phyloP scores from a whole-genome alignment of 164 flowering plant genomes.

The Annona squamosa region DNA sequence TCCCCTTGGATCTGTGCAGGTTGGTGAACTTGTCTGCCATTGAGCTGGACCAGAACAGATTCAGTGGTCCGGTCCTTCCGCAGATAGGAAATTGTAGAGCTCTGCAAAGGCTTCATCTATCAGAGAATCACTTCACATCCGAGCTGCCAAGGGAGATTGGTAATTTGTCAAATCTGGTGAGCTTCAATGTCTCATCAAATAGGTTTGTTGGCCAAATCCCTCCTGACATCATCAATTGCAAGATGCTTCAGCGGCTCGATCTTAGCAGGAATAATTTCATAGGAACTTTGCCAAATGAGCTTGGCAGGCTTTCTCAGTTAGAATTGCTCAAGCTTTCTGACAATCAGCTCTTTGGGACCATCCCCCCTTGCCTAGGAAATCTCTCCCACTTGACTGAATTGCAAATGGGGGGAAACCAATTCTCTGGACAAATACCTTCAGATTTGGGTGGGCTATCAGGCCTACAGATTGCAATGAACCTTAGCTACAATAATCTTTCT shows the following conservation, averaged over 20 bases:
- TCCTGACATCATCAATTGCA: slow-evolving; percentile 55
- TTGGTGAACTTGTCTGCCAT: slow-evolving; percentile 65
- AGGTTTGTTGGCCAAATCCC: slow-evolving; percentile 62
- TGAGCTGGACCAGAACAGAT: slow-evolving; percentile 64
- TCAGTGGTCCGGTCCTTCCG: slow-evolving; percentile 67
- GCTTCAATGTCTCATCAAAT: slow-evolving; percentile 86
- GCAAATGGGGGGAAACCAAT: slow-evolving; percentile 76
- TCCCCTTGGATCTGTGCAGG: slow-evolving; percentile 70
- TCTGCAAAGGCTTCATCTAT: slow-evolving; percentile 74
- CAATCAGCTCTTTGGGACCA: slow-evolving; percentile 62
- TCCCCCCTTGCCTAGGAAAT: slow-evolving; percentile 67
- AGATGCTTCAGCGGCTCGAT: slow-evolving; percentile 85
- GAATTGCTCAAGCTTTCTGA: slow-evolving; percentile 79
- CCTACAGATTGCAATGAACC: slow-evolving; percentile 88
- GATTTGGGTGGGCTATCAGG: slow-evolving; percentile 69
- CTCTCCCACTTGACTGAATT: slow-evolving; percentile 73
- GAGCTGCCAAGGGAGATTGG: slow-evolving; percentile 80
- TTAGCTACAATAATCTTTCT: slow-evolving; percentile 68
- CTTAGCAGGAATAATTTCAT: slow-evolving; percentile 61
- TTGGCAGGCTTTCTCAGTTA: slow-evolving; percentile 67
- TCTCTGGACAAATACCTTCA: slow-evolving; percentile 72
- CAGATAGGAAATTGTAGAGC: slow-evolving; percentile 59
- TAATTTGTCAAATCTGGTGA: slow-evolving; percentile 49
- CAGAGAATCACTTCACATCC: slow-evolving; percentile 53
- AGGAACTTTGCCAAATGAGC: slow-evolving; percentile 49